These are phyloP conservation scores for Ophiostoma piceae DNA, from an alignment of 2,329 filamentous ascomycete species.

Conservation along the genomic window DNA sequence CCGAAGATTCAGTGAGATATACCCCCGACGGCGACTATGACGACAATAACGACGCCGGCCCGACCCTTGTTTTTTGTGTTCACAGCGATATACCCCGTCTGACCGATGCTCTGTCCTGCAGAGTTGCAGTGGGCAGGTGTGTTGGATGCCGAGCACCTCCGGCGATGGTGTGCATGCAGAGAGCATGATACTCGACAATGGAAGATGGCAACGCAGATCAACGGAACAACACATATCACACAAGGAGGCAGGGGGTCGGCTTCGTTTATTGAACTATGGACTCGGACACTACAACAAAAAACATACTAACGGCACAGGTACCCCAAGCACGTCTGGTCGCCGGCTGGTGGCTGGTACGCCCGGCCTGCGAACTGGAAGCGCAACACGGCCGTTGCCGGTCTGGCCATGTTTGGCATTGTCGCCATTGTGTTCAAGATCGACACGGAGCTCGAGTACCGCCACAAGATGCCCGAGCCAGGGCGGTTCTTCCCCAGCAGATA, in stretches of 20 bases:
- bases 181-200: background rate
- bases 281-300: background rate
- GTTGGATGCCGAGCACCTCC: background rate
- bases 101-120: background rate
- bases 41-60: background rate
- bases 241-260: background rate
- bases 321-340: slow-evolving; percentile 99
- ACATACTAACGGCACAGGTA: slow-evolving; percentile 52
- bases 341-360: slow-evolving; percentile 93
- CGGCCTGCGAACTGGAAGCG: slow-evolving; percentile 91
- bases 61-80: background rate
- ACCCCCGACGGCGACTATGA: background rate
- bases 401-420: slow-evolving; percentile 53
- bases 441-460: slow-evolving; percentile 66
- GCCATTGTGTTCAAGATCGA: slow-evolving; percentile 65
- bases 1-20: slow-evolving; percentile 53
- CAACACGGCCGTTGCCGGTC: slow-evolving; percentile 59
- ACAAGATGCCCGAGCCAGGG: slow-evolving; percentile 71
- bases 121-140: background rate
- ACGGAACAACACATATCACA: background rate
- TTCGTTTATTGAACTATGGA: background rate
- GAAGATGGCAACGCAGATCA: background rate
- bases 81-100: background rate
- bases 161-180: background rate
- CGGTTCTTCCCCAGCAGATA: slow-evolving; percentile 83